Evolutionary conservation across 345 rosid genomes (phyloP), one percentile per base, ranked within the genome.

Genomic region (Hevea brasiliensis): DNA sequence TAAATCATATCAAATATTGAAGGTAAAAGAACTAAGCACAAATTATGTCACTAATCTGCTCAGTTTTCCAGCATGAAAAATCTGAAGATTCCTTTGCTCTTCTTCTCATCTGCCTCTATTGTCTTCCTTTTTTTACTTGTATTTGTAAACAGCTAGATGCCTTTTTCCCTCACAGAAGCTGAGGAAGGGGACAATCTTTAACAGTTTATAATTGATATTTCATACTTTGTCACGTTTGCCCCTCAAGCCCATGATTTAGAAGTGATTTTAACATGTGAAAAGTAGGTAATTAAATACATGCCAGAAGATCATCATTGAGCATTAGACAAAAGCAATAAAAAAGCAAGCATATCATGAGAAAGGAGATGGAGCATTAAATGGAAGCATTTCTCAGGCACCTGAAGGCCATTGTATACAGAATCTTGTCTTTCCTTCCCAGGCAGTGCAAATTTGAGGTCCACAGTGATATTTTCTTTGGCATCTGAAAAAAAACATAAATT

Each of bases 341-440:
- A 66, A 62, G 11, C 21, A 63, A 53, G 51, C 23, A 60, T 60
- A 47, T 15, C 40, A 20, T 40, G 7, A n/a, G n/a, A 61, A 32
- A 70, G 51, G 27, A 65, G 51, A 60, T 29, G 44, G 59, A 54
- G 73, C 32, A 47, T 67, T 20, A 32, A 71, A 64, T 21, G 15
- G 37, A 37, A 47, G 9, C 40, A 72, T 42, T 69, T 15, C 13
- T 26, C 18, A 64, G 18, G 56, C 65, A 94, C 98, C 98, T 94
- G 97, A 84, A 94, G 90, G 59, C 97, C 97, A 68, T 79, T 89
- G 80, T 81, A 88, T 40, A 94, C 97, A 61, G 98, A 94, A 77
- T 94, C 97, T 78, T 94, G 98, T 75, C 98, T 88, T 84, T 94
- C 98, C 83, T 92, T 92, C 65, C 97, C 98, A 11, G 98, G 98